These are phyloP conservation scores for Aspergillus latus DNA, from an alignment of 2,329 filamentous ascomycete genomes.

Conservation along the genomic window DNA sequence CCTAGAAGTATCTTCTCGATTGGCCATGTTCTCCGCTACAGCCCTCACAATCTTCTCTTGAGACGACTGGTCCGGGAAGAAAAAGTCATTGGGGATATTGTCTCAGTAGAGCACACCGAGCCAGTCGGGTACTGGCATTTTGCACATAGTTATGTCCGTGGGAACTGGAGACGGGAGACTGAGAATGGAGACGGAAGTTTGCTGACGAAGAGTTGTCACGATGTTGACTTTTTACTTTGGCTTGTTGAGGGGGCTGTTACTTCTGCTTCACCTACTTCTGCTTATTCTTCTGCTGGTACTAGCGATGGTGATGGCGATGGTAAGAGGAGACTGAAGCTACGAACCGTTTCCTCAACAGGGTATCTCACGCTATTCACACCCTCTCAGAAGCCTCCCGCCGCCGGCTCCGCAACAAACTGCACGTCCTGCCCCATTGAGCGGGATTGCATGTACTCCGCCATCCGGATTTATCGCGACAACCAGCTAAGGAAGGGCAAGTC, in stretches of 20 bases:
- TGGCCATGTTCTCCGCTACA: constrained; percentile 91
- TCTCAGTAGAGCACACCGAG: constrained; percentile 87
- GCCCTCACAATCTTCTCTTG: constrained; percentile 84
- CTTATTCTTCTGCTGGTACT: not conserved
- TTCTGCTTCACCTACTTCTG: constrained; percentile 62
- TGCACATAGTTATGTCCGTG: constrained; percentile 81
- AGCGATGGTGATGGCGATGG: not conserved
- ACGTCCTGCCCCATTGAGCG: constrained; percentile 72
- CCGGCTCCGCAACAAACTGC: constrained; percentile 81
- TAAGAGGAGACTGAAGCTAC: not conserved
- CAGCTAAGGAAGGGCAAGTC: constrained; percentile 67
- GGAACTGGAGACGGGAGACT: constrained; percentile 86
- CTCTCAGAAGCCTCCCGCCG: constrained; percentile 70
- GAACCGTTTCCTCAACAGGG: constrained; percentile 70
- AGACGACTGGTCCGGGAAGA: constrained; percentile 75
- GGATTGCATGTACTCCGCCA: constrained; percentile 81
- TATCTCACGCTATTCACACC: constrained; percentile 75
- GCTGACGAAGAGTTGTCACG: constrained; percentile 93
- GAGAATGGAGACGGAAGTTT: constrained; percentile 72
- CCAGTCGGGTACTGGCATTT: constrained; percentile 98
- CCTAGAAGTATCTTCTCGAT: constrained; percentile 71
- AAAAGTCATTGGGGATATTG: constrained; percentile 74
- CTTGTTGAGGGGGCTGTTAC: constrained; percentile 52
- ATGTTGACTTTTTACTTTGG: constrained; percentile 92
- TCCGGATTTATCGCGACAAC: constrained; percentile 74